Conservation (phyloP, 805 yeast species). For the Starmerella etchellsii region DNA sequence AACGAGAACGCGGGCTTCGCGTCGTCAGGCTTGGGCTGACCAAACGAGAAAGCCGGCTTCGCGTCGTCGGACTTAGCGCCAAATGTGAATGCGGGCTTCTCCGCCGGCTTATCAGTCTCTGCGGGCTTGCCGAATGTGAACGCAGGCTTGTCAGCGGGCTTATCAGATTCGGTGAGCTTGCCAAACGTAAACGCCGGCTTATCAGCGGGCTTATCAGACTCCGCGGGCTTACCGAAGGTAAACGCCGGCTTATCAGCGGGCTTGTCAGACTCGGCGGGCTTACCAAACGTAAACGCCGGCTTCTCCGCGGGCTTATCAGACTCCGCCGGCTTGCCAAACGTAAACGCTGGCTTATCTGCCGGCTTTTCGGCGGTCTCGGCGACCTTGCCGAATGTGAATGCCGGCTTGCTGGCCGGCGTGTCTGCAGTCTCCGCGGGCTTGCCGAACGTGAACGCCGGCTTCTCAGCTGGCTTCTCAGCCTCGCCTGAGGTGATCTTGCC, state of each 20-base stretch:
- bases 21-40: constrained; percentile 9
- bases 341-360: background rate
- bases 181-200: constrained; percentile 24
- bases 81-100: background rate
- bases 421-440: background rate
- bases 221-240: constrained; percentile 2
- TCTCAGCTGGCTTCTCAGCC: constrained; percentile 23
- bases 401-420: constrained; percentile 11
- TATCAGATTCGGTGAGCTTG: background rate
- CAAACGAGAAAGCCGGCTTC: constrained; percentile 26
- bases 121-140: constrained; percentile 23
- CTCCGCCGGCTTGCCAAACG: constrained; percentile 8
- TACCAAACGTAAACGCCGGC: constrained; percentile 10
- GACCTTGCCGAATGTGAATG: constrained; percentile 5
- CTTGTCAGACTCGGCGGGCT: background rate
- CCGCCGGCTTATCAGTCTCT: background rate
- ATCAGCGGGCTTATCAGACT: constrained; percentile 1
- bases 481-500: constrained; percentile 41
- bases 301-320: constrained; percentile 9
- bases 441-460: constrained; percentile 8
- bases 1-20: constrained; percentile 16
- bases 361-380: background rate
- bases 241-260: background rate
- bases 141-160: constrained; percentile 12
- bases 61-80: background rate